These are phyloP conservation scores for Solanum paucissectum DNA, from an alignment of 257 asterid species.

Conservation along the genomic window DNA sequence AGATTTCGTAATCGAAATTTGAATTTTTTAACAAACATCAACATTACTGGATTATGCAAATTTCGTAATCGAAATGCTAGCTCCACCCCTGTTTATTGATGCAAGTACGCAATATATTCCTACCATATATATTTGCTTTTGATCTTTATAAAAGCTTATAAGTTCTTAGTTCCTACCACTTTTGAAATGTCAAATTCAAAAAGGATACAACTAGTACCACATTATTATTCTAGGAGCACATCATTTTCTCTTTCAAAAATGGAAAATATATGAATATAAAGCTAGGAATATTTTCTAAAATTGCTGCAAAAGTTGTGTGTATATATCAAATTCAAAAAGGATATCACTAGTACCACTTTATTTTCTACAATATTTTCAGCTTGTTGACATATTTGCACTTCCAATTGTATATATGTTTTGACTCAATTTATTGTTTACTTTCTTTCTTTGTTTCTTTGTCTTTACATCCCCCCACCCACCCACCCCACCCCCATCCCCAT, in stretches of 20 bases:
- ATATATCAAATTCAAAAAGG: not conserved
- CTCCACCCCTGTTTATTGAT: rapidly evolving
- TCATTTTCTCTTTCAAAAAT: not conserved
- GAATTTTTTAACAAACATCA: too few species aligned
- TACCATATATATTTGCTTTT: not conserved
- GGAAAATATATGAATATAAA: not conserved
- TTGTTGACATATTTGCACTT: not conserved
- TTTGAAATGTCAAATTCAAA: not conserved
- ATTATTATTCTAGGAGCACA: not conserved
- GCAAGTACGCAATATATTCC: not conserved
- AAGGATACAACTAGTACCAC: not conserved
- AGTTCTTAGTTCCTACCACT: not conserved
- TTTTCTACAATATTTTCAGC: not conserved
- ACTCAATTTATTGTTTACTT: not conserved
- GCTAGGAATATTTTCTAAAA: not conserved
- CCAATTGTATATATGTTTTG: not conserved
- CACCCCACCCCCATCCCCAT: too few species aligned
- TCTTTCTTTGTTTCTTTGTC: not conserved
- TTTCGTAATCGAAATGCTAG: not conserved
- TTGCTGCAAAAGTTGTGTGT: not conserved
- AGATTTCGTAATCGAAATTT: rapidly evolving
- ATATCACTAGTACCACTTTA: too few species aligned
- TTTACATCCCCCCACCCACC: not conserved
- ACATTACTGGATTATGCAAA: rapidly evolving
- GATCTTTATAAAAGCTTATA: not conserved